Conservation (phyloP, 495 filamentous ascomycete genomes). For the Trichoderma orchidacearum region DNA sequence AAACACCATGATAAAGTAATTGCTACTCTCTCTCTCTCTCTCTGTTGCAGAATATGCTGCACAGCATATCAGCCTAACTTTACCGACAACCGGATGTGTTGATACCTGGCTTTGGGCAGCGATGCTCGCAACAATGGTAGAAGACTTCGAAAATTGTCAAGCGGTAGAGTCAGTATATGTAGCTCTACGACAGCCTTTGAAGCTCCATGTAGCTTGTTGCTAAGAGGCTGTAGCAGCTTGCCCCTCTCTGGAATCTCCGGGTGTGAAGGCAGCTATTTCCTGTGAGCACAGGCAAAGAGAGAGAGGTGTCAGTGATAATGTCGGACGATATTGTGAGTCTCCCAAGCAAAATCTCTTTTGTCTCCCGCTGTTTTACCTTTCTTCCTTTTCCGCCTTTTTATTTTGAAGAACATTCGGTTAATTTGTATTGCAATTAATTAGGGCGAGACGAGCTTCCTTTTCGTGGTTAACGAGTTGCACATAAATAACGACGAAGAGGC, state of each 20-base stretch:
- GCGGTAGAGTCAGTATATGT: background rate
- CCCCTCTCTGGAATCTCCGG: background rate
- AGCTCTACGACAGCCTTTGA: background rate
- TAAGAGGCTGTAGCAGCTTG: background rate
- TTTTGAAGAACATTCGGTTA: no score
- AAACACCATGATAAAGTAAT: no score
- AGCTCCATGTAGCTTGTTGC: background rate
- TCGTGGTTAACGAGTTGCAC: conserved; percentile 18
- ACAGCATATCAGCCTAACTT: background rate
- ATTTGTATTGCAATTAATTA: no score
- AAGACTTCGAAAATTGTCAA: background rate
- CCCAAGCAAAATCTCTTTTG: no score
- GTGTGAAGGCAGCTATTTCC: no score
- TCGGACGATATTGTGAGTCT: no score
- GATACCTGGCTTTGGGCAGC: background rate
- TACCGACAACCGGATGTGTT: background rate
- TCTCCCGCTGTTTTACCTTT: no score
- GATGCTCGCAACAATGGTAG: background rate
- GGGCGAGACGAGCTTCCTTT: conserved; percentile 14
- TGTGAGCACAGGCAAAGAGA: no score
- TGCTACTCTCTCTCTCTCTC: no score
- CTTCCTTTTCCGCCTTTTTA: no score
- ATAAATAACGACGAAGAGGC: conserved; percentile 5
- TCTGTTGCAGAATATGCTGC: background rate
- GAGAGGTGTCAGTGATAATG: no score